A percentile compares a stretch with the other conserved stretches of the same genome.
phyloP scores from a whole-genome alignment of 768 basidiomycete species.

The Trametes punicea region DNA sequence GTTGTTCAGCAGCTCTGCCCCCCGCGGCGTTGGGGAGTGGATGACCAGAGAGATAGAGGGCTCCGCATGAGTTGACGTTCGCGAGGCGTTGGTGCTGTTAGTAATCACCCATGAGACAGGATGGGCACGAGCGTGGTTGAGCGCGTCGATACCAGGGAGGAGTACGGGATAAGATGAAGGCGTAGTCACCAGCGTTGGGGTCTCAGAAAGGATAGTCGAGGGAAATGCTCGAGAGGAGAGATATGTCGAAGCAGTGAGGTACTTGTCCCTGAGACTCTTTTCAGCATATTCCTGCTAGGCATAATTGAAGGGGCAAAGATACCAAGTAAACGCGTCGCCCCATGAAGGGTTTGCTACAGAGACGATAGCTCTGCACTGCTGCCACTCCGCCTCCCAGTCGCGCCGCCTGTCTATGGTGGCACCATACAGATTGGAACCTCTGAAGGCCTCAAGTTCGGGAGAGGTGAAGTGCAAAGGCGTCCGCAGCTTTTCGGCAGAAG shows the following conservation, averaged over 20 bases:
- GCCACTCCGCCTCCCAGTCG: conserved; percentile 65
- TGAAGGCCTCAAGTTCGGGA: conserved; percentile 60
- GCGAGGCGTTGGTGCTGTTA: not conserved
- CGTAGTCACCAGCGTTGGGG: conserved; percentile 49
- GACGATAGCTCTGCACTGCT: conserved; percentile 45
- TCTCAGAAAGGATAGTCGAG: conserved; percentile 66
- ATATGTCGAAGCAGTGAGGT: conserved; percentile 69
- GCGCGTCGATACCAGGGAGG: conserved; percentile 80
- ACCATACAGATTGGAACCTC: conserved; percentile 78
- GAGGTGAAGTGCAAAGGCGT: conserved; percentile 74
- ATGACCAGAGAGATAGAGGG: conserved; percentile 60
- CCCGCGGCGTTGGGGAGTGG: conserved; percentile 40
- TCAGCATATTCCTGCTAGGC: no score
- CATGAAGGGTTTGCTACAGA: conserved; percentile 35
- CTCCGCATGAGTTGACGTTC: conserved; percentile 10
- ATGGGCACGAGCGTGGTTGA: conserved; percentile 81
- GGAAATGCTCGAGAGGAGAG: conserved; percentile 90
- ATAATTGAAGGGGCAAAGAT: conserved; percentile 14
- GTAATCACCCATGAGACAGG: conserved; percentile 81
- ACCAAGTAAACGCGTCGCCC: conserved; percentile 67
- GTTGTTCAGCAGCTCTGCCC: conserved; percentile 78
- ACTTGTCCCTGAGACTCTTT: conserved; percentile 53
- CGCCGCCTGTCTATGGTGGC: conserved; percentile 66
- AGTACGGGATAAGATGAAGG: conserved; percentile 68
- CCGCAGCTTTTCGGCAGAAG: conserved; percentile 48